Evolutionary conservation across 2,329 filamentous ascomycete genomes (phyloP).

Genomic region (Talaromyces sp.): DNA sequence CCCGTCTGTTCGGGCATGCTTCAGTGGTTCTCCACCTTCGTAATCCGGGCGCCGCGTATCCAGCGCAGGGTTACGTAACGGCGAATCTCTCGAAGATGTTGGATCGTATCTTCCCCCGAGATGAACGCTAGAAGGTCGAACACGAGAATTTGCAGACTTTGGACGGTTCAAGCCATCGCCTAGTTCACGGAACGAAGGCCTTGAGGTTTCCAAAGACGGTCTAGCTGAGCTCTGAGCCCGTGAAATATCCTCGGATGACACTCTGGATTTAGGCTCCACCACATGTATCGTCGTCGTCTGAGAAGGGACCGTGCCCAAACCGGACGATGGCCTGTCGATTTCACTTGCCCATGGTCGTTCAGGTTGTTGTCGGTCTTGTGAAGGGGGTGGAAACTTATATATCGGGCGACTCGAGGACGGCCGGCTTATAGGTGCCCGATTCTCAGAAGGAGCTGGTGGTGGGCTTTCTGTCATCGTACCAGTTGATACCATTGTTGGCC

Average conservation of each 20-base stretch:
- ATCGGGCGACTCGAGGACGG: conserved; percentile 42
- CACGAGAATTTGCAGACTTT: conserved; percentile 63
- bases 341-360: conserved; percentile 43
- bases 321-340: conserved; percentile 23
- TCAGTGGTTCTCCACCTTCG: conserved; percentile 34
- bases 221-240: conserved; percentile 56
- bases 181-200: conserved; percentile 62
- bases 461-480: conserved; percentile 71
- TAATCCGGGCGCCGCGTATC: conserved; percentile 35
- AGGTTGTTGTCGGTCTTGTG: conserved; percentile 44
- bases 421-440: conserved; percentile 30
- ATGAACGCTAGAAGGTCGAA: conserved; percentile 77
- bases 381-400: conserved; percentile 52
- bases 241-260: conserved; percentile 48
- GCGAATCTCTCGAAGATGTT: conserved; percentile 64
- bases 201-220: conserved; percentile 67
- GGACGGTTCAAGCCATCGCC: conserved; percentile 57
- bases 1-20: conserved; percentile 34
- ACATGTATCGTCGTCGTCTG: conserved; percentile 33
- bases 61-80: conserved; percentile 51
- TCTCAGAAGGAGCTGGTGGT: conserved; percentile 42
- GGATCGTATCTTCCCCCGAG: conserved; percentile 80
- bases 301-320: conserved; percentile 32
- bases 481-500: conserved; percentile 61
- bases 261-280: conserved; percentile 51